Base-by-base conservation (phyloP, 176 grass and related monocot species). In the Guadua angustifolia region DNA sequence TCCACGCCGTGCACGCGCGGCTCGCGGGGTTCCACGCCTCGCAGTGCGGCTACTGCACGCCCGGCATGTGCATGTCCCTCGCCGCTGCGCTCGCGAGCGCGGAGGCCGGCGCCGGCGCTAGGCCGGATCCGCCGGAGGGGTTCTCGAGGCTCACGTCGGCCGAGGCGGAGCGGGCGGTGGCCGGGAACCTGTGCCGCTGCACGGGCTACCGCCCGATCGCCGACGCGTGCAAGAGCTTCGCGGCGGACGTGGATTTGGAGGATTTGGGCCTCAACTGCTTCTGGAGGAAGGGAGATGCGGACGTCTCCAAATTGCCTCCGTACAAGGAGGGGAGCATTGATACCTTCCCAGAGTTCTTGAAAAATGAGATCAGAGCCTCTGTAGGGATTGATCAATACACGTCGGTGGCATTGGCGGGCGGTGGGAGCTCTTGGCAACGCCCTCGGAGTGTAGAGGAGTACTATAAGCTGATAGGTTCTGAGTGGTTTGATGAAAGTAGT, bases 161-260 rank as follows among this genome's bases (percentile, higher is more conserved):
- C 21, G 85, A 94, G 86, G 92, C 84, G 39, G 88, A 94, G 88
- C 82, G 82, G 24, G 90, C 92, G 44, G 90, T 98, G 21, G 79
- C 79, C 6, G 92, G 95, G 1, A 98, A 98, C 86, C 85, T 98
- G 33, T 98, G 95, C 79, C 90, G 95, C 44, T 98, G 95, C 81
- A 98, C 95, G 10, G 95, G 95, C 12, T 98, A 98, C 79, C 84
- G 95, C n/a, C 90, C 95, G 8, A 90, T 98, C 57, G 74, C 88
- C 53, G 95, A 98, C 87, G 89, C 85, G 26, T 94, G 92, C 82
- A 98, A 93, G 92, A 98, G 95, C 85, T 98, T 98, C 70, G 95
- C 92, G 42, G 86, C 88, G 7, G 95, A 98, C 77, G 92, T 94
- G 66, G 95, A 98, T 68, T 86, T 98, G 78, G 92, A 98, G 78